phyloP scores from a whole-genome alignment of 257 asterid species.

The Parsonsia alboflavescens region DNA sequence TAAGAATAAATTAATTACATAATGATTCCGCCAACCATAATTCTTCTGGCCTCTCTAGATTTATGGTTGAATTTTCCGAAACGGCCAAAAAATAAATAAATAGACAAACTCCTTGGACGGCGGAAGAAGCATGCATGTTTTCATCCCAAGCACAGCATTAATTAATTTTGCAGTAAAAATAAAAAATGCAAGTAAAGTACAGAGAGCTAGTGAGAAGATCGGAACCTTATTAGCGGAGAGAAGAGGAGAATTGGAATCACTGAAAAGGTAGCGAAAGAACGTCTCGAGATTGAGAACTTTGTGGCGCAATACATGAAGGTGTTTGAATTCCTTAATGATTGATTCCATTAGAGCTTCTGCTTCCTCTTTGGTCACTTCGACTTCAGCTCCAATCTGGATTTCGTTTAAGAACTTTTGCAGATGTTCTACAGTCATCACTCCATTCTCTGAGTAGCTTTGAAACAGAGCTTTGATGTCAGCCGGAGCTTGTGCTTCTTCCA shows the following conservation, averaged over 20 bases:
- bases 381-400: slow-evolving; percentile 48
- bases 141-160: background rate
- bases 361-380: slow-evolving; percentile 34
- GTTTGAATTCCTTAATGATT: slow-evolving; percentile 44
- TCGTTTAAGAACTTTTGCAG: slow-evolving; percentile 54
- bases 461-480: slow-evolving; percentile 49
- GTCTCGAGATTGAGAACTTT: slow-evolving; percentile 37
- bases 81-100: background rate
- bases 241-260: slow-evolving; percentile 49
- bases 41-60: background rate
- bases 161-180: too few species aligned
- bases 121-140: background rate
- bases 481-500: slow-evolving; percentile 57
- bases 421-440: slow-evolving; percentile 43
- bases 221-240: slow-evolving; percentile 44
- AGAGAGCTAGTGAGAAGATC: background rate
- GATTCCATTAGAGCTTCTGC: slow-evolving; percentile 44
- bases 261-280: slow-evolving; percentile 55
- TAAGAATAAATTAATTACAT: background rate
- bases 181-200: background rate
- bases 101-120: background rate
- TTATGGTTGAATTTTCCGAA: background rate
- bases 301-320: slow-evolving; percentile 44
- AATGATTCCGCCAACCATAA: background rate
- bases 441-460: slow-evolving; percentile 51